Conservation (phyloP, 495 filamentous ascomycete genomes). For the Aspergillus sparsus region DNA sequence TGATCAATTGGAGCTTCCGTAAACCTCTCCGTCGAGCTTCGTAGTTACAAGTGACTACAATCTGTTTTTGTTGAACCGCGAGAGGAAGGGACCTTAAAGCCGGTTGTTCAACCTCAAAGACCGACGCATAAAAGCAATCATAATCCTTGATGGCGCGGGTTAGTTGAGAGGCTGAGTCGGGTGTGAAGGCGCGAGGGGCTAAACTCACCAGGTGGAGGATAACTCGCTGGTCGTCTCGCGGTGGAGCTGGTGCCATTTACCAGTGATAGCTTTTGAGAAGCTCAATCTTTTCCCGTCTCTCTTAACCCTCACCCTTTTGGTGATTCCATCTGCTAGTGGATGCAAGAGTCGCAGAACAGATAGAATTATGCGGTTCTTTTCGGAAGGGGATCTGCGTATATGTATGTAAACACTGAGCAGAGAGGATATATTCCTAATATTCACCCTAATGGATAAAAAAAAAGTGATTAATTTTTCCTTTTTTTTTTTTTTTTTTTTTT, state of each 20-base stretch:
- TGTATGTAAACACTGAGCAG: no score
- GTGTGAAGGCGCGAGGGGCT: background rate
- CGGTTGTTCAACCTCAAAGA: slow-evolving; percentile 80
- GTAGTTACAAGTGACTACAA: slow-evolving; percentile 95
- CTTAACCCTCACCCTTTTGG: background rate
- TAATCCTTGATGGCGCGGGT: slow-evolving; percentile 61
- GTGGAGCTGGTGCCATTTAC: slow-evolving; percentile 45
- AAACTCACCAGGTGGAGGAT: slow-evolving; percentile 77
- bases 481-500: background rate
- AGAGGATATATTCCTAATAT: no score
- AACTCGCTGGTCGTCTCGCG: slow-evolving; percentile 63
- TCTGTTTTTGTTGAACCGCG: slow-evolving; percentile 81
- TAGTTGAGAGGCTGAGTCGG: slow-evolving; percentile 10
- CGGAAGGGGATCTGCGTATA: background rate
- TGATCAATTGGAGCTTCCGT: slow-evolving; percentile 79
- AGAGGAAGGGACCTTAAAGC: slow-evolving; percentile 69
- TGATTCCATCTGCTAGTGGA: background rate
- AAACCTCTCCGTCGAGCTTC: slow-evolving; percentile 76
- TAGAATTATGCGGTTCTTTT: slow-evolving; percentile 1
- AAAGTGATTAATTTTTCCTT: background rate
- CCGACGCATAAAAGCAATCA: slow-evolving; percentile 93
- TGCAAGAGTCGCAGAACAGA: background rate
- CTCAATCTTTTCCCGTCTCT: no score
- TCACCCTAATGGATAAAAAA: background rate
- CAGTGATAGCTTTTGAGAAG: background rate